Base-by-base conservation (phyloP, 2,329 filamentous ascomycete species). In the Emmonsiellopsis sp. region DNA sequence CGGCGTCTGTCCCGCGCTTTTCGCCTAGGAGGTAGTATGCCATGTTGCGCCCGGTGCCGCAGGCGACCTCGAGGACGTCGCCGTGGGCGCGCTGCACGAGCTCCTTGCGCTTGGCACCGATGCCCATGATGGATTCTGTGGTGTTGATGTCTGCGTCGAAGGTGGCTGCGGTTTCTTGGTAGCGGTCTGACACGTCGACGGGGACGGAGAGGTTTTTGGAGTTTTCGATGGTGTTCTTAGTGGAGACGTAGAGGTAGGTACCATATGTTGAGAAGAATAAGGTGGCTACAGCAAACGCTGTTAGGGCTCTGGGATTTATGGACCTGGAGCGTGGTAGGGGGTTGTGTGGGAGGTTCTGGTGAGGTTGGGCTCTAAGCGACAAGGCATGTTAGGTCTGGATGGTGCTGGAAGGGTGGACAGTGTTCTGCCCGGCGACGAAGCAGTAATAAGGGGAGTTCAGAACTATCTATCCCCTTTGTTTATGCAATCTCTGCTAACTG, bases 31-130 rank as follows among this genome's bases (percentile, higher is more conserved):
- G 64, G 59, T 78, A 78, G 57, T 71, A 76, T 31, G 67, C 62
- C 57, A 73, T 60, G 56, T 78, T 78, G 35, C 75, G 65, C 3
- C 76, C 76, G 1, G 76, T 78, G n/a, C 76, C 75, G 42, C 70
- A 74, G 56, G 72, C 74, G 40, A 77, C 73, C 61, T 78, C 76
- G 5, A 78, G 66, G 7, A 77, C 74, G 57, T 78, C 60, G 1
- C 76, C 76, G 16, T 67, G 63, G 3, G 74, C 74, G 54, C 67
- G 63, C 7, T 62, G 59, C n/a, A 73, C 64, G 2, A 78, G 64
- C 38, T 70, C 66, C 30, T 64, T 64, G n/a, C 76, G 68, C 56
- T 72, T 70, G 37, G 58, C 58, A 15, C 67, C 67, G 52, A 77
- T 52, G 1, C 71, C 61, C 68, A 73, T 74, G 2, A 71, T 59